These are phyloP conservation scores for Chondrus crispus DNA, from an alignment of 23 red algal genomes.

Conservation along the genomic window DNA sequence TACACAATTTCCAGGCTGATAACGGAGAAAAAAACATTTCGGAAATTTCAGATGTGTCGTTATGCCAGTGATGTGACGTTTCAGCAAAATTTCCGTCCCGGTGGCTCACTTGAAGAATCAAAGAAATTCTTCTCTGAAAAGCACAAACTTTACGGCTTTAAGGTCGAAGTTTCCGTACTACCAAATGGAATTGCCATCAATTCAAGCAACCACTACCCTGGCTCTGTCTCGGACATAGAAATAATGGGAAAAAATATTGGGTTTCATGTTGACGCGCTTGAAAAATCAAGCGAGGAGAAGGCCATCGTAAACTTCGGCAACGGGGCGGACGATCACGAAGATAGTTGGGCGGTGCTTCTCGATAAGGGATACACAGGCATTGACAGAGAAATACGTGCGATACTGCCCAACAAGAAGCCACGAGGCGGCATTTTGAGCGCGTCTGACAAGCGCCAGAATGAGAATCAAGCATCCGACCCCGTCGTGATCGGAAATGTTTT, in stretches of 20 bases:
- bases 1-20: neutral
- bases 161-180: neutral
- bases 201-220: neutral
- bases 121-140: neutral
- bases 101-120: neutral
- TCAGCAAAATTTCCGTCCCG: neutral
- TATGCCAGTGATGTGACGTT: neutral
- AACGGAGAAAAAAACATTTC: neutral
- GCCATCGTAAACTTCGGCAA: neutral
- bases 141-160: neutral
- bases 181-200: neutral
- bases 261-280: constrained; percentile 6
- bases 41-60: neutral
- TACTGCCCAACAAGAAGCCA: neutral
- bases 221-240: neutral
- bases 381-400: neutral
- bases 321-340: neutral
- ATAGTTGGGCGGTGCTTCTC: neutral
- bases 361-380: neutral
- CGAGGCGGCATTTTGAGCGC: neutral
- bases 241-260: neutral
- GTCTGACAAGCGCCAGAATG: neutral
- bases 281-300: neutral
- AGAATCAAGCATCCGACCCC: neutral
- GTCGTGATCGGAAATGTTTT: constrained; percentile 4